phyloP scores from a whole-genome alignment of 2,329 filamentous ascomycete species.

The Talaromyces sp. region DNA sequence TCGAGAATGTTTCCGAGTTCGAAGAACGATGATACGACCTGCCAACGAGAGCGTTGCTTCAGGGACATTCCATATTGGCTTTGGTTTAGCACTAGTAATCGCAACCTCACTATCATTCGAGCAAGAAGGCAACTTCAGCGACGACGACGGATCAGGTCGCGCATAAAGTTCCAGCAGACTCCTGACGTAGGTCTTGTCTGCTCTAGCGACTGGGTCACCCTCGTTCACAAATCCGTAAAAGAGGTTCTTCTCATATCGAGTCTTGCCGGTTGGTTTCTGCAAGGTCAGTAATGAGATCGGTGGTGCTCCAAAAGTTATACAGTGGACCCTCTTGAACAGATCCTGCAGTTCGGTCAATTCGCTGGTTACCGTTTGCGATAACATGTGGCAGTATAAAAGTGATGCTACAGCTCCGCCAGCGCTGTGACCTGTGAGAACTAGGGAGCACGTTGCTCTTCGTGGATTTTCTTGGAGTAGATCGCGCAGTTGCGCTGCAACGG shows the following conservation, averaged over 20 bases:
- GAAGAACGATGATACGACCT: conserved; percentile 66
- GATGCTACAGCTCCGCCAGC: conserved; percentile 82
- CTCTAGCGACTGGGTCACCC: conserved; percentile 75
- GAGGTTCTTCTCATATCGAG: conserved; percentile 61
- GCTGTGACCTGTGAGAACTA: conserved; percentile 82
- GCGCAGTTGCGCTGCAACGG: conserved; percentile 69
- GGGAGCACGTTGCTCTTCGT: conserved; percentile 61
- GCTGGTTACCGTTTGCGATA: conserved; percentile 54
- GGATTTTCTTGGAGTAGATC: conserved; percentile 72
- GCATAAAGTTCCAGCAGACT: conserved; percentile 71
- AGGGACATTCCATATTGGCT: conserved; percentile 62
- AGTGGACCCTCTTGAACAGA: conserved; percentile 77
- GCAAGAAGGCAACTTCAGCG: conserved; percentile 9
- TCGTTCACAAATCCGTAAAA: conserved; percentile 84
- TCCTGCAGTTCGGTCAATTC: conserved; percentile 68
- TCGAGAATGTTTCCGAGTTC: conserved; percentile 29
- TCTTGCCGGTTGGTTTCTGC: conserved; percentile 52
- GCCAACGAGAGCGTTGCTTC: conserved; percentile 67
- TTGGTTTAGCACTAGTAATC: neutral
- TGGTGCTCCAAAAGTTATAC: conserved; percentile 80
- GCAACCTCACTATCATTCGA: conserved; percentile 1
- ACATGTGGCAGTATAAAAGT: conserved; percentile 76
- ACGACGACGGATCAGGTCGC: conserved; percentile 43
- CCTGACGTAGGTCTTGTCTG: conserved; percentile 72
- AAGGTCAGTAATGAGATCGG: conserved; percentile 72